Percentiles rank a stretch among this genome's conserved stretches.
phyloP scores from a whole-genome alignment of 2,329 filamentous ascomycete species.

The Tolypocladium guangdongense region DNA sequence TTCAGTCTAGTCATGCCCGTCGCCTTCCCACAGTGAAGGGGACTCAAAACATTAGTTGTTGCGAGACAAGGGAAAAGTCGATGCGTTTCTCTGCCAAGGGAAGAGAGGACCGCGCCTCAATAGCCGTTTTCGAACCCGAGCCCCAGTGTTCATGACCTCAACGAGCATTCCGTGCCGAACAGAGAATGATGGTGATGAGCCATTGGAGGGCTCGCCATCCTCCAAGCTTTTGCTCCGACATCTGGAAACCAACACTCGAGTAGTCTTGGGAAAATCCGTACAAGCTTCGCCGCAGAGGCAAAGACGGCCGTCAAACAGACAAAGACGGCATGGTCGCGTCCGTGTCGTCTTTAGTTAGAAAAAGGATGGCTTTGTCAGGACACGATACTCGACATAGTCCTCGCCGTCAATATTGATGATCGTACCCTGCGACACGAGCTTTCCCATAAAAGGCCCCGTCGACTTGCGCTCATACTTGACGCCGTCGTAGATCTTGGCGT shows the following conservation, averaged over 20 bases:
- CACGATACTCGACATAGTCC: conserved; percentile 56
- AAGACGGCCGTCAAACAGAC: background rate
- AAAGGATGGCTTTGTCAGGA: conserved; percentile 52
- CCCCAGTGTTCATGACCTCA: background rate
- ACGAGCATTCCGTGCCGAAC: background rate
- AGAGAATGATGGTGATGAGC: background rate
- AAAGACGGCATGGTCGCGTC: too few relatives aligned
- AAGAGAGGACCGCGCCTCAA: background rate
- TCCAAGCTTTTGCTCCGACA: background rate
- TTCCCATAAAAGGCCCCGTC: conserved; percentile 49
- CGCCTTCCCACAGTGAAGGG: background rate
- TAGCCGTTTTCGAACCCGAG: background rate
- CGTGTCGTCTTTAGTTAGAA: conserved; percentile 29
- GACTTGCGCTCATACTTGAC: conserved; percentile 53
- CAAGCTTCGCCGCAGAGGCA: background rate
- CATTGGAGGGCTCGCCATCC: background rate
- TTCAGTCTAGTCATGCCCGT: background rate
- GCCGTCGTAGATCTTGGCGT: conserved; percentile 46
- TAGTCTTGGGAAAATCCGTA: background rate
- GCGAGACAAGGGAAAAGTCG: background rate
- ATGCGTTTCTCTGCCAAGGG: background rate
- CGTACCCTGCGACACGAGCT: conserved; percentile 50
- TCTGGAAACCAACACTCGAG: background rate
- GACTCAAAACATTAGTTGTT: background rate
- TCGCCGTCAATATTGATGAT: conserved; percentile 56